Percentiles rank a stretch among this genome's conserved stretches.
phyloP scores from a whole-genome alignment of 768 basidiomycete genomes.

The Tulasnella sp. region DNA sequence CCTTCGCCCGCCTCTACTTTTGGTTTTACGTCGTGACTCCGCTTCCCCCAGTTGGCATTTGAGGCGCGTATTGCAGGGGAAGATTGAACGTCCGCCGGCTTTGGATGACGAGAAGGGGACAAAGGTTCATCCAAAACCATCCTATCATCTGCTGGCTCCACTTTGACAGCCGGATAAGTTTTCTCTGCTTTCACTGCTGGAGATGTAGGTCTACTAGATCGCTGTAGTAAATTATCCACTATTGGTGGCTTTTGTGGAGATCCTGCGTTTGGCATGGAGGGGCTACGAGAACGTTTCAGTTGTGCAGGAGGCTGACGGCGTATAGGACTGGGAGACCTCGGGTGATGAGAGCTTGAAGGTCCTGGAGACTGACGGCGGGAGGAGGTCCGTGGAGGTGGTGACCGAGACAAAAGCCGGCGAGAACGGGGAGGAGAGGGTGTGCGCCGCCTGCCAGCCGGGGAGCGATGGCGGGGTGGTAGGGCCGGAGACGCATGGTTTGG shows the following conservation, averaged over 20 bases:
- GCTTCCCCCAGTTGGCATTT: not conserved
- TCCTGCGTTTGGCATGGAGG: conserved; percentile 4
- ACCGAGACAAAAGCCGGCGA: not conserved
- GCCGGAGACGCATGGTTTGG: too few species aligned
- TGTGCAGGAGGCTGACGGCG: not conserved
- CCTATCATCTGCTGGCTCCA: not conserved
- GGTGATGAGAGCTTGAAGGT: not conserved
- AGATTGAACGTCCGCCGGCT: too few species aligned
- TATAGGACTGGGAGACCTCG: not conserved
- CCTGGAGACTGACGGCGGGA: conserved; percentile 14
- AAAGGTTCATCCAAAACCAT: not conserved
- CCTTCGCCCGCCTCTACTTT: not conserved
- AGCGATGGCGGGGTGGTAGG: too few species aligned
- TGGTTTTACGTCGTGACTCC: not conserved
- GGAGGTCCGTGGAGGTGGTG: conserved; percentile 8
- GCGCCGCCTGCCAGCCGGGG: too few species aligned
- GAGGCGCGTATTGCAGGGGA: not conserved
- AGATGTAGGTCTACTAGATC: not conserved
- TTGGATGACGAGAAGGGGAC: too few species aligned
- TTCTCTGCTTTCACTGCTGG: not conserved
- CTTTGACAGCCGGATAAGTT: not conserved
- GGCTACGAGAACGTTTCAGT: not conserved
- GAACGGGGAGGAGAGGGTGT: not conserved
- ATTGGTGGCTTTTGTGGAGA: not conserved
- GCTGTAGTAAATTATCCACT: not conserved